Conservation (phyloP, 305 asterid species). For the Solanum aculeatissimum region DNA sequence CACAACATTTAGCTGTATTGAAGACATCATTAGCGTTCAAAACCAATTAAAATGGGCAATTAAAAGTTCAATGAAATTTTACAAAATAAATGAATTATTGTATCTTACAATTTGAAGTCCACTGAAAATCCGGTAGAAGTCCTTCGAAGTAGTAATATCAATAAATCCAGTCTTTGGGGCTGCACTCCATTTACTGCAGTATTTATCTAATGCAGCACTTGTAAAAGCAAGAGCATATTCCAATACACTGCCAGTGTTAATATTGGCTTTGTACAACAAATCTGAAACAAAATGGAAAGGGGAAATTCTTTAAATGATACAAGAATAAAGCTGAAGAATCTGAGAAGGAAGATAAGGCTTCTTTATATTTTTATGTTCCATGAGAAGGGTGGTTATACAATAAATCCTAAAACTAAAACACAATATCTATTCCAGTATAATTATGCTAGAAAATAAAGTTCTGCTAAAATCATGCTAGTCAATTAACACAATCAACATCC, state of each 20-base stretch:
- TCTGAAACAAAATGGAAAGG: slow-evolving; percentile 30
- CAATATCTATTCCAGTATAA: background rate
- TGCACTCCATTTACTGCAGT: slow-evolving; percentile 91
- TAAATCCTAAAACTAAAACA: background rate
- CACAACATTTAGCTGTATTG: background rate
- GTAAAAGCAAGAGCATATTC: slow-evolving; percentile 96
- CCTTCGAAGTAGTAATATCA: slow-evolving; percentile 94
- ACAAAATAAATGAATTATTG: background rate
- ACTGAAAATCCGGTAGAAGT: slow-evolving; percentile 86
- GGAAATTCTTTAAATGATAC: background rate
- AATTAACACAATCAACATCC: background rate
- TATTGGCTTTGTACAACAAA: slow-evolving; percentile 83
- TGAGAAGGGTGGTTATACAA: background rate
- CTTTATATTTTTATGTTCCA: background rate
- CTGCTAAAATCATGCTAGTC: background rate
- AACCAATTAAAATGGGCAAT: background rate
- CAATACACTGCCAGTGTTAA: slow-evolving; percentile 91
- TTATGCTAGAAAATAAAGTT: background rate
- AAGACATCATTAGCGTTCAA: background rate
- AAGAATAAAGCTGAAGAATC: background rate
- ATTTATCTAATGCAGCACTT: slow-evolving; percentile 94
- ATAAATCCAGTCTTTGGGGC: slow-evolving; percentile 90
- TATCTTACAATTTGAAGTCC: slow-evolving; percentile 82
- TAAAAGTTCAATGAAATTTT: background rate
- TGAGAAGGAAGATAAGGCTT: background rate